Evolutionary conservation across 306 rosid genomes (phyloP).

Genomic region (Comarum palustre): DNA sequence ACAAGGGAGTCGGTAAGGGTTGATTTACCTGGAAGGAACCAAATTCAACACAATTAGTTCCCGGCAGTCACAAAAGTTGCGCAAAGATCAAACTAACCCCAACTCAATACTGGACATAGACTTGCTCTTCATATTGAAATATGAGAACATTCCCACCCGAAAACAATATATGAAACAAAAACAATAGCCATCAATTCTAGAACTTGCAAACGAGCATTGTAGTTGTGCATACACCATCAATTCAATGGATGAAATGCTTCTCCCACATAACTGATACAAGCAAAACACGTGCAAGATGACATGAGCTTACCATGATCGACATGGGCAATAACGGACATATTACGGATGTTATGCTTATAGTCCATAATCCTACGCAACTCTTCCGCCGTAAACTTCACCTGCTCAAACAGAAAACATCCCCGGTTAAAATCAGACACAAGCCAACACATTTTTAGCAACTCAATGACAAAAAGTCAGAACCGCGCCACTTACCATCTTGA

Average conservation of each 20-base stretch:
- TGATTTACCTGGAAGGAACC: conserved; percentile 27
- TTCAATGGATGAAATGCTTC: not conserved
- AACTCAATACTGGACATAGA: no score
- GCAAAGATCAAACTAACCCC: not conserved
- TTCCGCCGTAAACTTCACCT: conserved; percentile 97
- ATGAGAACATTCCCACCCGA: no score
- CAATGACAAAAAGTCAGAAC: not conserved
- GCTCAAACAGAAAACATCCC: conserved; percentile 20
- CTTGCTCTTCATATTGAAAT: not conserved
- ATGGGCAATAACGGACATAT: conserved; percentile 93
- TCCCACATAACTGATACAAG: not conserved
- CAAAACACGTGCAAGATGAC: not conserved
- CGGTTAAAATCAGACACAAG: conserved; percentile 17
- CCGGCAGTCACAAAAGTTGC: not conserved
- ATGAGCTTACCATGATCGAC: conserved; percentile 81
- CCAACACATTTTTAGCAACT: not conserved
- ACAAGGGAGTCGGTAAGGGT: conserved; percentile 88
- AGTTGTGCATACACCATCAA: not conserved
- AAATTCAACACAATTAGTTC: not conserved
- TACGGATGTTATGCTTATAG: conserved; percentile 78
- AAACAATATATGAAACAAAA: not conserved
- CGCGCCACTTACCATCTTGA: conserved; percentile 54
- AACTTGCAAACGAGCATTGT: no score
- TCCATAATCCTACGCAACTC: conserved; percentile 90
- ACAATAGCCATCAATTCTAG: not conserved